Base-by-base conservation (phyloP, 306 rosid genomes). In the Fagus sylvatica region DNA sequence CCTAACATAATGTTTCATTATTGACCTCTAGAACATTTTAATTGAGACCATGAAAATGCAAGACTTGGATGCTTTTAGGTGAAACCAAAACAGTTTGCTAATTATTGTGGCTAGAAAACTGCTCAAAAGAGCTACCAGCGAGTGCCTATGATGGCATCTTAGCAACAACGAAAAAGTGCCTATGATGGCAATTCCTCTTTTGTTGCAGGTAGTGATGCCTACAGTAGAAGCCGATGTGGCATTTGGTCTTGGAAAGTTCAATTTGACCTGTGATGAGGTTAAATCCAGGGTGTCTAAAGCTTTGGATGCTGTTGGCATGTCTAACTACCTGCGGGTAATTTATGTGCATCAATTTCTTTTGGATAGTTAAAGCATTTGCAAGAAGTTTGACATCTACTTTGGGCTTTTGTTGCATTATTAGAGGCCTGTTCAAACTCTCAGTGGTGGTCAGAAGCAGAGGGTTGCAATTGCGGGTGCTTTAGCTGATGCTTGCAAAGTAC, bases 401-500 rank as follows among this genome's bases (percentile, higher is more conserved):
- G 77, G 36, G 65, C 55, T 75, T 78, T 53, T 77, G 49, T 75
- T 78, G 59, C 71, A 74, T 83, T 59, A 34, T 78, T 82, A 93
- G 97, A 85, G 97, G 86, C 89, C 97, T 65, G 96, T 90, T 73
- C 97, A 93, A 84, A 89, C 94, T 56, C 89, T 93, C 17, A 93
- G 97, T 71, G 96, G 97, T 57, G 96, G 97, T 82, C 97, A 93
- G 89, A 93, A 93, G 80, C 96, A 93, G 82, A 90, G 97, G 81
- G 91, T 93, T 73, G 97, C 96, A 78, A 90, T 90, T 72, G 97
- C 97, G 13, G 96, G 96, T 82, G 96, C 96, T 86, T 85, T 93
- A 59, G 97, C 96, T 61, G 97, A 93, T 87, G 88, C 96, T 69
- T 93, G 96, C 76, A 87, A 89, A 81, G 96, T 93, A 74, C 85